Evolutionary conservation across 441 rosid species (phyloP), one percentile per base, ranked within the genome.

Genomic region (Gossypium davidsonii): DNA sequence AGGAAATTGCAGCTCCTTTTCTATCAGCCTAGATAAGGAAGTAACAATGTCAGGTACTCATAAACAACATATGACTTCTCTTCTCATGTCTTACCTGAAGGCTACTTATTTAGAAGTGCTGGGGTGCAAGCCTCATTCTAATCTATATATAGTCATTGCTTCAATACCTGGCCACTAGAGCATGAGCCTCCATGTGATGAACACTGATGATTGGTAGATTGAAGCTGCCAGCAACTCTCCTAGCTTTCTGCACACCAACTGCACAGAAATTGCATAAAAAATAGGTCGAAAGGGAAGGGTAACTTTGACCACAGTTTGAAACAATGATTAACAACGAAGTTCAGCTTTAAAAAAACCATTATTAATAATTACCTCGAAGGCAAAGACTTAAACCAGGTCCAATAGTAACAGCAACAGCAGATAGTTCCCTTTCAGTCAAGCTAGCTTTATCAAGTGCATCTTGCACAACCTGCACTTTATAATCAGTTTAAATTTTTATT

Each of bases 111-210:
- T 55, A 23, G 28, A 10, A 49, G 66, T 37, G 58, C 34, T 11
- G 74, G 66, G 26, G 65, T 25, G 64, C 48, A 37, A 53, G 46
- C 25, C 20, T n/a, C 65, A 44, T 51, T 61, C 14, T 28, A 69
- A 66, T 51, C 60, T 31, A 18, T 57, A 51, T 55, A 58, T 15
- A 23, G 17, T 21, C 62, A 53, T 55, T 62, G 55, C 58, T 51
- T 49, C 61, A 64, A 34, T 80, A 91, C 98, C 97, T 91, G 37
- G 93, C 94, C n/a, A 94, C 96, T 65, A 94, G 78, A 71, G 97
- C 90, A 85, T 94, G 99, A 73, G 99, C 97, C 84, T 94, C 99
- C 99, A 92, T 94, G 78, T 94, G 99, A 79, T 94, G 99, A 72
- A 94, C 85, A 14, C 96, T 85, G 31, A 94, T 63, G 6, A 94